These are phyloP conservation scores for Microbotryum violaceum DNA, from an alignment of 1,284 basidiomycete genomes.

Conservation along the genomic window DNA sequence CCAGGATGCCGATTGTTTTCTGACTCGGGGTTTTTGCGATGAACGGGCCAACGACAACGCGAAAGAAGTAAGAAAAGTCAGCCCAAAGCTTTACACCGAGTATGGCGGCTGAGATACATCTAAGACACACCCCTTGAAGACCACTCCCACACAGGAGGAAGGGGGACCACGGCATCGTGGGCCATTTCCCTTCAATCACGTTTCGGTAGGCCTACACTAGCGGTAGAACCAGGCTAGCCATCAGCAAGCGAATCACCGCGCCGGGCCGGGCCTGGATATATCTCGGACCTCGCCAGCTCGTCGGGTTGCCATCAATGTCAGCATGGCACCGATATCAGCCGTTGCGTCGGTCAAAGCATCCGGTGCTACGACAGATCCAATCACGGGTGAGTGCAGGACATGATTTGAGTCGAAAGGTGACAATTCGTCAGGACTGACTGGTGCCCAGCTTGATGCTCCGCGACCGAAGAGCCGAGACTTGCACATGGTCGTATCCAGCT, in stretches of 20 bases:
- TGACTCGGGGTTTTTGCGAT: neutral
- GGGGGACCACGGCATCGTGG: slow-evolving; percentile 65
- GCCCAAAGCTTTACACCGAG: slow-evolving; percentile 45
- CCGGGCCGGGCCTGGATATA: neutral
- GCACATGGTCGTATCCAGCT: slow-evolving; percentile 62
- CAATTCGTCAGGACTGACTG: slow-evolving; percentile 47
- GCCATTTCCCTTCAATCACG: slow-evolving; percentile 46
- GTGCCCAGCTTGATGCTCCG: slow-evolving; percentile 72
- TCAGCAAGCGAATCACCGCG: too few species aligned
- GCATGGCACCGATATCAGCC: slow-evolving; percentile 78
- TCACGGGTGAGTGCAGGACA: neutral
- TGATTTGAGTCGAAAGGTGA: neutral
- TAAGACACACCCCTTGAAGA: slow-evolving; percentile 14
- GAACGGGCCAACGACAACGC: slow-evolving; percentile 21
- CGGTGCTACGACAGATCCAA: slow-evolving; percentile 2
- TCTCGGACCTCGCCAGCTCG: slow-evolving; percentile 53
- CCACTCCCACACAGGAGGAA: slow-evolving; percentile 72
- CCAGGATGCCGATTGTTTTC: slow-evolving; percentile 74
- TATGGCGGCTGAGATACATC: neutral
- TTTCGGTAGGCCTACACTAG: slow-evolving; percentile 16
- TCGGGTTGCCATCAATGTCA: slow-evolving; percentile 81
- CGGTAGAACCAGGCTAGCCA: too few species aligned
- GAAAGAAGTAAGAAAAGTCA: slow-evolving; percentile 44
- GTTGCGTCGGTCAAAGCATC: slow-evolving; percentile 48
- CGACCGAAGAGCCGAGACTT: slow-evolving; percentile 55